These are phyloP conservation scores for Xylaria telfairii DNA, from an alignment of 495 filamentous ascomycete genomes.

Conservation along the genomic window DNA sequence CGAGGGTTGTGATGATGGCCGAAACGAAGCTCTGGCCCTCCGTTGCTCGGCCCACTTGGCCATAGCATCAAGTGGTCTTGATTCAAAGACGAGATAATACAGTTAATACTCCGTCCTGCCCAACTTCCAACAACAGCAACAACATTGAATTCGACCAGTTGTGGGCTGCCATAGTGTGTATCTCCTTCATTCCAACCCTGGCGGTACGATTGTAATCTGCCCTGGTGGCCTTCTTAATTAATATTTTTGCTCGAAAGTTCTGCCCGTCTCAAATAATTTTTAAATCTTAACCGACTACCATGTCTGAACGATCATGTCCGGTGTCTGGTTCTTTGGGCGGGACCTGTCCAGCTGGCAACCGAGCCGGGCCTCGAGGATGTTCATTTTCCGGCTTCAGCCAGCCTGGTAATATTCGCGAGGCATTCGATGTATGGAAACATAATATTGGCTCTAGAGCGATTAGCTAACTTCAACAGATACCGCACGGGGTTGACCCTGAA, in stretches of 20 bases:
- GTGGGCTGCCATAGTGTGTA: background rate
- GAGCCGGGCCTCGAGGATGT: conserved; percentile 43
- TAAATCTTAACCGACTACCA: background rate
- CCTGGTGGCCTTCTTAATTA: background rate
- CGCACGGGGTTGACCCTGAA: background rate
- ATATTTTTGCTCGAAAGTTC: background rate
- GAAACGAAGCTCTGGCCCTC: conserved; percentile 4
- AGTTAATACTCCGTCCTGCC: background rate
- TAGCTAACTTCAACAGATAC: conserved; percentile 9
- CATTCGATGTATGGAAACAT: conserved; percentile 44
- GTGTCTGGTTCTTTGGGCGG: background rate
- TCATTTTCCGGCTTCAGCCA: conserved; percentile 43
- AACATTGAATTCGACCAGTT: background rate
- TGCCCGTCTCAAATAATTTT: background rate
- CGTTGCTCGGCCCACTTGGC: background rate
- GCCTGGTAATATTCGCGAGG: conserved; percentile 44
- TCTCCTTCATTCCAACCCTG: background rate
- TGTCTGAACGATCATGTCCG: conserved; percentile 5
- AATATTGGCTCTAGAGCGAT: background rate
- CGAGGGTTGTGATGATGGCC: background rate
- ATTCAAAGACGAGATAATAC: background rate
- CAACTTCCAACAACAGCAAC: background rate
- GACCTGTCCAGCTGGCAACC: conserved; percentile 32
- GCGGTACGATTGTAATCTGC: background rate
- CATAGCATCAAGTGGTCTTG: background rate